phyloP scores from a whole-genome alignment of 2,329 filamentous ascomycete genomes.

The Penicillium fuscoglaucum region DNA sequence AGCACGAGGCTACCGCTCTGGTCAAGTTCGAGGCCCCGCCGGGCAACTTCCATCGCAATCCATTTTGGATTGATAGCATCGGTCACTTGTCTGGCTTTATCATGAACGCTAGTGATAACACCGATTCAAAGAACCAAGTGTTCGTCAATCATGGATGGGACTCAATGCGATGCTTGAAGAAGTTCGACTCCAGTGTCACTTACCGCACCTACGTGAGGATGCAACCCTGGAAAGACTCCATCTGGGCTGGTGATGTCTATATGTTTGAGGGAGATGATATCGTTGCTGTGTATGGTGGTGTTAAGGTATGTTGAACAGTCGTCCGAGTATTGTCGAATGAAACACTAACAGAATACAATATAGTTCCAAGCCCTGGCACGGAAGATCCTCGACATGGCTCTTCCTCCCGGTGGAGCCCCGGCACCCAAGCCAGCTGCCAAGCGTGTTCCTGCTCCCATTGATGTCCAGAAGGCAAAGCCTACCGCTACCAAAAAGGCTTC shows the following conservation, averaged over 20 bases:
- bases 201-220: conserved; percentile 64
- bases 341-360: conserved; percentile 13
- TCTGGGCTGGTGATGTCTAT: conserved; percentile 61
- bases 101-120: conserved; percentile 59
- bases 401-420: conserved; percentile 37
- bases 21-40: conserved; percentile 57
- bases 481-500: conserved; percentile 26
- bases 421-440: conserved; percentile 27
- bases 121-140: conserved; percentile 60
- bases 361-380: conserved; percentile 46
- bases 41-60: conserved; percentile 59
- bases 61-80: conserved; percentile 61
- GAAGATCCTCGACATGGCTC: conserved; percentile 43
- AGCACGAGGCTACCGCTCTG: conserved; percentile 56
- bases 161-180: conserved; percentile 58
- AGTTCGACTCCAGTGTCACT: conserved; percentile 52
- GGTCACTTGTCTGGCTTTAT: conserved; percentile 61
- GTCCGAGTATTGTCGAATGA: background rate
- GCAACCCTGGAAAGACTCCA: conserved; percentile 53
- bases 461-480: conserved; percentile 32
- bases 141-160: conserved; percentile 65
- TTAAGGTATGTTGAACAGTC: conserved; percentile 40
- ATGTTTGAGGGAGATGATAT: conserved; percentile 61
- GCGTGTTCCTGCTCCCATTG: conserved; percentile 25
- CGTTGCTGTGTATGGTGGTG: conserved; percentile 52